Evolutionary conservation across 1,139 yeast genomes (phyloP), one percentile per base, ranked within the genome.

Genomic region (Debaryomyces robertsiae): DNA sequence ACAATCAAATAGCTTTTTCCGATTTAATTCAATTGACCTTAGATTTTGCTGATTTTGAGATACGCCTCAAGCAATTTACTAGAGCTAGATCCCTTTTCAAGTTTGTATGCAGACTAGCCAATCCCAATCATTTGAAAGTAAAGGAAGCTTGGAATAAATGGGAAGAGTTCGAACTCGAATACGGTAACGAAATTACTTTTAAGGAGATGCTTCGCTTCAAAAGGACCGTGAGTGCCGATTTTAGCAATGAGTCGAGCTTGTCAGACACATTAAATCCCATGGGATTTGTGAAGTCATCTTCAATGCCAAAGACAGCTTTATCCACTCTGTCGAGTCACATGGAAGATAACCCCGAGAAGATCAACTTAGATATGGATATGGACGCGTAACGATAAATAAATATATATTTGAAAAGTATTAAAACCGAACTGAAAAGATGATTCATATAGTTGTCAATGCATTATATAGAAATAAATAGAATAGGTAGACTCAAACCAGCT

Each of bases 151-250:
- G 91, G 91, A 60, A 62, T 1, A 61, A 63, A 31, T 90, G 96
- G 95, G 84, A 82, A 43, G 60, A 67, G 9, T 88, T 89, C 59
- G 97, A 90, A 55, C 58, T 87, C 29, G 69, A 76, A 14, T 54
- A 78, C 57, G 97, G 97, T 2, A 68, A 76, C 46, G 95, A 86
- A 53, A 73, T 70, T 2, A 78, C 86, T 0, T 89, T 78, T 60
- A 89, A 85, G 52, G 84, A 82, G 11, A 84, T 89, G 91, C 61
- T 90, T 16, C 68, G 84, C 36, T 67, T 73, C 50, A 86, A 82
- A 57, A 69, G 91, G 34, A 40, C 38, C 3, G 44, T 57, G 3
- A 40, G 38, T 11, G 42, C 46, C 38, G 67, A 75, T 36, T 68
- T 74, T n/a, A 68, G 61, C 30, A 69, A 65, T 3, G 56, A 61